phyloP scores from a whole-genome alignment of 768 basidiomycete species.

The Xerocomellus dryophilus region DNA sequence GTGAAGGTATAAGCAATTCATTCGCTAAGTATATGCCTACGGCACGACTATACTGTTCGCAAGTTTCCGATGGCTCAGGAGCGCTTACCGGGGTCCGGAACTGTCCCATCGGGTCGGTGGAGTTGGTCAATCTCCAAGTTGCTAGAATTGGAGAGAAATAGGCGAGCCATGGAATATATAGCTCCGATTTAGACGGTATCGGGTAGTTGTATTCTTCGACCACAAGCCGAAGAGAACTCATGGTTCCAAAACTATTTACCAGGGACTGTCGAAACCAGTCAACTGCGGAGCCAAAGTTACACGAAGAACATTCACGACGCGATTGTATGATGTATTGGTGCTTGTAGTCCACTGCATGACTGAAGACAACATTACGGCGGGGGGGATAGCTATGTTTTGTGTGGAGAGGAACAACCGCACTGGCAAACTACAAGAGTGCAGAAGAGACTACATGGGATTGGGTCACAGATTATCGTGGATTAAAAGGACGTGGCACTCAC shows the following conservation, averaged over 20 bases:
- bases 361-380: conserved; percentile 18
- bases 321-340: conserved; percentile 14
- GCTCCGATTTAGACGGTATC: not conserved
- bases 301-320: conserved; percentile 12
- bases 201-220: not conserved
- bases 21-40: conserved; percentile 16
- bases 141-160: not conserved
- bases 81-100: conserved; percentile 6
- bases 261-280: conserved; percentile 7
- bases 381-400: conserved; percentile 20
- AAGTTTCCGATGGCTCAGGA: conserved; percentile 12
- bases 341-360: conserved; percentile 16
- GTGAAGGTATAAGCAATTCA: conserved; percentile 25
- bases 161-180: not conserved
- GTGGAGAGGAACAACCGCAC: conserved; percentile 4
- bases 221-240: not conserved
- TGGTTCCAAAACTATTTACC: conserved; percentile 12
- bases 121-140: not conserved
- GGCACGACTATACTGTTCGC: conserved; percentile 7
- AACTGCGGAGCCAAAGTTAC: conserved; percentile 5
- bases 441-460: not conserved
- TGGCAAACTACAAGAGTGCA: conserved; percentile 1
- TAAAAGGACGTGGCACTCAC: conserved; percentile 3
- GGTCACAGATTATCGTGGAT: not conserved
- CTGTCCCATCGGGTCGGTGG: not conserved